Evolutionary conservation across 192 early-diverging fungal genomes (phyloP).

Genomic region (Anaeromyces robustus): DNA sequence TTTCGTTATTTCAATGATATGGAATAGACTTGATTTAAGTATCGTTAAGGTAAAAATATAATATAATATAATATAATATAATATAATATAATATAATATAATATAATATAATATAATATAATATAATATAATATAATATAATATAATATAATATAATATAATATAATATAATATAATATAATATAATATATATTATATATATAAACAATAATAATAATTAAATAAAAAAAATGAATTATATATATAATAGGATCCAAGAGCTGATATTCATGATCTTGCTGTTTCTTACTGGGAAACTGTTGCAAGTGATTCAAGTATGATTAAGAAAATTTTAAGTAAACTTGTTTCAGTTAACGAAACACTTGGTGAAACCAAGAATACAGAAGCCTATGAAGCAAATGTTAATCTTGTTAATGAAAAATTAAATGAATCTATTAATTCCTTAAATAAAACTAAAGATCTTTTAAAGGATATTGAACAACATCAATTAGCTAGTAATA

Average conservation of each 20-base stretch:
- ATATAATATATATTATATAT: no score
- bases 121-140: no score
- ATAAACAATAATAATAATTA: no score
- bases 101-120: no score
- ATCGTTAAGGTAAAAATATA: conserved; percentile 12
- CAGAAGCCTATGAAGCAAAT: neutral
- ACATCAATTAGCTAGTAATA: neutral
- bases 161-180: no score
- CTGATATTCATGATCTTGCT: neutral
- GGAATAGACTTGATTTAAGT: conserved; percentile 22
- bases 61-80: no score
- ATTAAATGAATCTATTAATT: neutral
- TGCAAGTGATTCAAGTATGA: neutral
- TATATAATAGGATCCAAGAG: neutral
- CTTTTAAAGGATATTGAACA: neutral
- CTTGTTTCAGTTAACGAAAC: neutral
- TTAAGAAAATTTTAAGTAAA: neutral
- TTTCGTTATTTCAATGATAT: conserved; percentile 16
- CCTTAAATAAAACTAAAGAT: neutral
- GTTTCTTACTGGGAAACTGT: neutral
- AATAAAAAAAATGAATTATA: no score
- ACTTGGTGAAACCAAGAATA: neutral
- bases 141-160: no score
- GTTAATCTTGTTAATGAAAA: neutral
- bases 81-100: no score